Percentiles rank a stretch among this genome's conserved stretches.
These are phyloP conservation scores for Nymphaea colorata DNA, from an alignment of 164 flowering plant genomes.

Conservation along the genomic window DNA sequence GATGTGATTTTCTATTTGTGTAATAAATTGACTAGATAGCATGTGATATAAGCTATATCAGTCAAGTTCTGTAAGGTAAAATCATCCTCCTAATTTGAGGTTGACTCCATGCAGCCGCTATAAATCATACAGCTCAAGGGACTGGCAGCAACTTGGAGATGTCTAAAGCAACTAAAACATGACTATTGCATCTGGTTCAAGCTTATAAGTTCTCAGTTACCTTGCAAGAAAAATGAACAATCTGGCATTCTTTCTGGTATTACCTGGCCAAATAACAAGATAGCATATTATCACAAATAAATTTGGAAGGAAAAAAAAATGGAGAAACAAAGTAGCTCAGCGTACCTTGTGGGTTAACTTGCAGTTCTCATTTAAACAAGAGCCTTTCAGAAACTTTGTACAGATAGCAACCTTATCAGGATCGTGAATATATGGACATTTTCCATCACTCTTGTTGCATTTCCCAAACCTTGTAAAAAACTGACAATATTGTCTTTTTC, in stretches of 20 bases:
- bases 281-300: not conserved
- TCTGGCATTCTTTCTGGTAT: conserved; percentile 99
- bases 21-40: too few species aligned
- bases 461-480: conserved; percentile 93
- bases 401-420: conserved; percentile 87
- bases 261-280: conserved; percentile 30
- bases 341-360: conserved; percentile 90
- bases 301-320: too few species aligned
- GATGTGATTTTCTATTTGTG: too few species aligned
- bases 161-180: not conserved
- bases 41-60: too few species aligned
- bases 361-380: conserved; percentile 58
- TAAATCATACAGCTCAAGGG: not conserved
- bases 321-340: not conserved
- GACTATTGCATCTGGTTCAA: not conserved
- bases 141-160: not conserved
- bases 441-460: conserved; percentile 82
- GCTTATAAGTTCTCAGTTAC: conserved; percentile 19
- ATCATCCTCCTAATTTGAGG: too few species aligned
- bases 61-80: too few species aligned
- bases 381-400: conserved; percentile 82
- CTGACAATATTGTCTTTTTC: conserved; percentile 74
- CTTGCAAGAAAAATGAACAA: conserved; percentile 87
- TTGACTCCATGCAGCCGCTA: not conserved
- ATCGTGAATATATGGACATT: conserved; percentile 92